These are phyloP conservation scores for Pseudogymnoascus sp. DNA, from an alignment of 2,329 filamentous ascomycete genomes.

Conservation along the genomic window DNA sequence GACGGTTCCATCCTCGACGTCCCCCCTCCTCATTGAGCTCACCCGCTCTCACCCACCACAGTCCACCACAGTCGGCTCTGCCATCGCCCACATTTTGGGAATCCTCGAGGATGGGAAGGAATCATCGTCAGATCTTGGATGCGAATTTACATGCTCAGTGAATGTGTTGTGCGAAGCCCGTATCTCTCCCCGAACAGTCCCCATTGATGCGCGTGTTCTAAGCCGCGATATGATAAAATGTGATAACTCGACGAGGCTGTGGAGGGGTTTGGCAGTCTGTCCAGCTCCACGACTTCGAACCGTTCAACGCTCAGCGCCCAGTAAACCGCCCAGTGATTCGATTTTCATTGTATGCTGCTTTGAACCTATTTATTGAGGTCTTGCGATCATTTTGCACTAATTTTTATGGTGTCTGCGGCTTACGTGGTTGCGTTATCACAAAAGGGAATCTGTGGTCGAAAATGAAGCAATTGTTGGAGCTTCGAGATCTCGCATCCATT, in stretches of 20 bases:
- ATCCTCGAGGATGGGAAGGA: neutral
- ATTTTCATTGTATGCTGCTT: neutral
- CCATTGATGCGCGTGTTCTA: neutral
- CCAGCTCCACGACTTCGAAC: neutral
- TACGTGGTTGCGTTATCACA: neutral
- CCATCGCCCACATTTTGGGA: constrained; percentile 7
- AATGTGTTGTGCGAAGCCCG: neutral
- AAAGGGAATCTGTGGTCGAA: neutral
- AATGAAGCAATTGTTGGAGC: constrained; percentile 8
- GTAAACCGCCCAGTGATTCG: neutral
- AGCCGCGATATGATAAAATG: constrained; percentile 9
- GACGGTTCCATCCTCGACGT: neutral
- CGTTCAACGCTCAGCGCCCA: neutral
- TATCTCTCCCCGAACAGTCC: neutral
- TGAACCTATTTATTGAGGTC: neutral
- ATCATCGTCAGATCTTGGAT: neutral
- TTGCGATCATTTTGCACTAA: neutral
- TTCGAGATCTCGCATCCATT: neutral
- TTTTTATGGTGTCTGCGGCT: neutral
- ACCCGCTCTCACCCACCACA: constrained; percentile 1
- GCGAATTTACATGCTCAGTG: neutral
- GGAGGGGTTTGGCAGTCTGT: constrained; percentile 2
- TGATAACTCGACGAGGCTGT: constrained; percentile 6
- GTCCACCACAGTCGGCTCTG: neutral
- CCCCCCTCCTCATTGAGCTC: constrained; percentile 7